Base-by-base conservation (phyloP, 192 early-diverging fungal genomes). In the Obelidium mucronatum region DNA sequence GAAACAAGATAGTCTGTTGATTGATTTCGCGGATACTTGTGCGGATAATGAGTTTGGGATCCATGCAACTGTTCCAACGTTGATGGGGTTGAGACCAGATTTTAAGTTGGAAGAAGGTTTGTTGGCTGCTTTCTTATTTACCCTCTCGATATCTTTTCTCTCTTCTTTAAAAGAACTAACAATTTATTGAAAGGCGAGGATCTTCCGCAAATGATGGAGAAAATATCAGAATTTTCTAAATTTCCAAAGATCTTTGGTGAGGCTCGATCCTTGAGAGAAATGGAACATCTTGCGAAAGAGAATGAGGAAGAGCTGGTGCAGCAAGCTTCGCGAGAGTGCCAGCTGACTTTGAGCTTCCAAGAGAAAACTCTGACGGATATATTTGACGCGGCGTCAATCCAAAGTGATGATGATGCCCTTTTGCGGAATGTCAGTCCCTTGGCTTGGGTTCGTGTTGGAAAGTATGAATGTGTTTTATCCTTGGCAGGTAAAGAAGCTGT, bases 1-100 rank as follows among this genome's bases (percentile, higher is more conserved):
- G 1, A 98, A 98, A 78, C 67, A 78, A 1, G 85, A 94, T 68
- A 97, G 97, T 68, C 78, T 95, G 30, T 86, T 96, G 0, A 75
- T 97, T 34, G 97, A 98, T 74, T 93, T 96, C 82, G 90, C 93
- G 51, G 95, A 98, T 76, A 82, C 82, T n/a, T 84, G 94, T 8
- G 59, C 36, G 5, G 69, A 42, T 51, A 56, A 64, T 1, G 72
- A 80, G 37, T 65, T 73, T 8, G 76, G 74, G 13, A 78, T 83
- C 3, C 81, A 92, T 4, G 81, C 91, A 33, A 95, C 91, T 0
- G 67, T 93, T 40, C 95, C 96, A 1, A 92, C 93, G 17, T 81
- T 98, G 33, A 78, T 96, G 11, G 96, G 96, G 2, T 79, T 98
- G 63, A 84, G 93, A 37, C 83, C 90, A 11, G 79, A 72, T 72